Evolutionary conservation across 2,329 filamentous ascomycete genomes (phyloP), one percentile per base, ranked within the genome.

Genomic region (Colletotrichum coccodes): DNA sequence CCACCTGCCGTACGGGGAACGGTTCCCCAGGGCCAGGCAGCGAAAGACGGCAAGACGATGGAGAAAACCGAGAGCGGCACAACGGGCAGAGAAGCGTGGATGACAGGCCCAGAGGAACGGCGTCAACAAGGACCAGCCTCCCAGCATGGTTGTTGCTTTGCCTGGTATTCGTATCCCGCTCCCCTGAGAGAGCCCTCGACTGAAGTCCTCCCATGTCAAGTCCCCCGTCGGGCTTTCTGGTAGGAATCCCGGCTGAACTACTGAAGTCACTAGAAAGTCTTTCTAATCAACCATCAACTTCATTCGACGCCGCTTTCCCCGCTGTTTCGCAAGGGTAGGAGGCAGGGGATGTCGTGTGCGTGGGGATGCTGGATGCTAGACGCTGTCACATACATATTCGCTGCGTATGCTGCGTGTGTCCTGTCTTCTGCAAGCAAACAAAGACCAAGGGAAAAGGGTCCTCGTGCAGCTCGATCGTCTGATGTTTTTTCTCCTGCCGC

Each of bases 391-490:
- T 16, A 28, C 38, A 47, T 30, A 30, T 28, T 34, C n/a, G 38
- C 56, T 46, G n/a, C 60, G 28, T 40, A 21, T 40, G 36, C 59
- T 44, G 46, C 46, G 46, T 50, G 16, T 30, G 46, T 8, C 23
- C 23, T 26, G 26, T 49, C 2, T 52, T 66, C 63, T 64, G 64
- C 44, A 64, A 36, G 52, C 26, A 18, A 21, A 59, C 52, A 38
- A 64, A 62, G 49, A 44, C 47, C 50, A 38, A 42, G 36, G 36
- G 42, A 64, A 54, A 49, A 26, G 66, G 66, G 49, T 36, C 38
- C 16, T 44, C 32, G 49, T 68, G 54, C 56, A 38, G 42, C 61
- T 60, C 61, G 66, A 68, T 68, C 61, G 61, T 68, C 66, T 65
- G 66, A 68, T 68, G 42, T 68, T 65, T 49, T 28, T 38, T 36